phyloP scores from a whole-genome alignment of 257 asterid genomes.

The Solanum sejunctum region DNA sequence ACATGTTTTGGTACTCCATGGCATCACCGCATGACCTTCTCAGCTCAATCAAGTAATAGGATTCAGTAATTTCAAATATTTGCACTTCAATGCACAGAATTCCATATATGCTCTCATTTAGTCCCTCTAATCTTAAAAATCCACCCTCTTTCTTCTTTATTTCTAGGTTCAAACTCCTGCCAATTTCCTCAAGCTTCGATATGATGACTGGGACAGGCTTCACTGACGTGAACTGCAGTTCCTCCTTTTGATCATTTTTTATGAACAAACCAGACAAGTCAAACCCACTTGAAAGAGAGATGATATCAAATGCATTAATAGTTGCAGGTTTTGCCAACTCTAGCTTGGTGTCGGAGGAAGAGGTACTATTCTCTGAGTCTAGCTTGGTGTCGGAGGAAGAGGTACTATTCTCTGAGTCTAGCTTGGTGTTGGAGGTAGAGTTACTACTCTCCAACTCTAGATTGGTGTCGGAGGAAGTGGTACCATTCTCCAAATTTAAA shows the following conservation, averaged over 20 bases:
- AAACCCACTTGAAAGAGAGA: slow-evolving; percentile 63
- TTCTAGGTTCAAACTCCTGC: slow-evolving; percentile 21
- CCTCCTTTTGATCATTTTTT: slow-evolving; percentile 48
- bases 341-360: slow-evolving; percentile 1
- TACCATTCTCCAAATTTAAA: neutral
- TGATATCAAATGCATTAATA: slow-evolving; percentile 65
- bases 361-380: neutral
- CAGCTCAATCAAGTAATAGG: slow-evolving; percentile 56
- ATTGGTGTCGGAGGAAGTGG: neutral
- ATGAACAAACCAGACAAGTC: slow-evolving; percentile 72
- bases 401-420: neutral
- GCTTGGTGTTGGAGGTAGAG: neutral
- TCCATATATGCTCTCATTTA: slow-evolving; percentile 14
- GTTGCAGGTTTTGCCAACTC: slow-evolving; percentile 20
- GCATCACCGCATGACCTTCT: slow-evolving; percentile 46
- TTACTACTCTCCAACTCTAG: slow-evolving; percentile 2
- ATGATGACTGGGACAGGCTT: slow-evolving; percentile 25
- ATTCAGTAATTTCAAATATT: slow-evolving; percentile 38
- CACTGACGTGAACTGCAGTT: slow-evolving; percentile 45
- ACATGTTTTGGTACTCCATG: slow-evolving; percentile 34
- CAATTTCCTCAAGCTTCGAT: slow-evolving; percentile 46
- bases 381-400: slow-evolving; percentile 1
- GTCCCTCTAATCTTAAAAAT: slow-evolving; percentile 29
- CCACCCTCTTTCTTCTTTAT: slow-evolving; percentile 37
- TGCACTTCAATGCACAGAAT: slow-evolving; percentile 26